Evolutionary conservation across 495 filamentous ascomycete genomes (phyloP).

Genomic region (Ascobolus immersus): DNA sequence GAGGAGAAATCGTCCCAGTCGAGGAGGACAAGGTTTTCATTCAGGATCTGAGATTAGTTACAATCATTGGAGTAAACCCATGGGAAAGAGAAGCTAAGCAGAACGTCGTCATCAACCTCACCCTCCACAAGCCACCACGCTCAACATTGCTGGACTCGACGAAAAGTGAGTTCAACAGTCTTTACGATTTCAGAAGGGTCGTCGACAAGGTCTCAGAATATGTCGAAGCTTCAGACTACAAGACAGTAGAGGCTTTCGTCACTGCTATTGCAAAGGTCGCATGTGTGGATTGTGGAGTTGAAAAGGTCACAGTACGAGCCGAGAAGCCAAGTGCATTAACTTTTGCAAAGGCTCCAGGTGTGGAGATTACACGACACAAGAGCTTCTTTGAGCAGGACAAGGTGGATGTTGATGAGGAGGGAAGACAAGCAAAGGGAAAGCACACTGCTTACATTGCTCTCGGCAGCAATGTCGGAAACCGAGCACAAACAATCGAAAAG

Average conservation of each 20-base stretch:
- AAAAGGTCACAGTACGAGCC: conserved; percentile 1
- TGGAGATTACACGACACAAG: conserved; percentile 2
- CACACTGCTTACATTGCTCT: conserved; percentile 59
- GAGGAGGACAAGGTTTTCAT: conserved; percentile 14
- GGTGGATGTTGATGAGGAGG: neutral
- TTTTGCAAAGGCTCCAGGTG: conserved; percentile 1
- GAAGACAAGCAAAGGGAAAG: conserved; percentile 3
- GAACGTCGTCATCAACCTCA: conserved; percentile 26
- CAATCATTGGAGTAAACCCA: conserved; percentile 30
- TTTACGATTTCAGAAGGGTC: conserved; percentile 12
- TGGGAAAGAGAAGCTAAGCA: conserved; percentile 34
- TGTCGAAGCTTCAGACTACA: conserved; percentile 1
- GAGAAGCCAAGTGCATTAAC: conserved; percentile 4
- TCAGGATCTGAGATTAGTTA: conserved; percentile 13
- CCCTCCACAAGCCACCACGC: conserved; percentile 22
- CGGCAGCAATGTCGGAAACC: conserved; percentile 81
- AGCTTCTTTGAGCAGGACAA: conserved; percentile 1
- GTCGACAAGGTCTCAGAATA: conserved; percentile 16
- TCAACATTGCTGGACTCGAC: conserved; percentile 2
- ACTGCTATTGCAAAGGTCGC: conserved; percentile 1
- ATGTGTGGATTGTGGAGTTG: conserved; percentile 1
- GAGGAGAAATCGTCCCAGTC: conserved; percentile 5
- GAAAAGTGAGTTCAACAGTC: conserved; percentile 2
- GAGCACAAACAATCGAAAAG: conserved; percentile 52
- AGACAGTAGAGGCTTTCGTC: conserved; percentile 1